Conservation (phyloP, 495 filamentous ascomycete genomes). For the Cercophora sp. region DNA sequence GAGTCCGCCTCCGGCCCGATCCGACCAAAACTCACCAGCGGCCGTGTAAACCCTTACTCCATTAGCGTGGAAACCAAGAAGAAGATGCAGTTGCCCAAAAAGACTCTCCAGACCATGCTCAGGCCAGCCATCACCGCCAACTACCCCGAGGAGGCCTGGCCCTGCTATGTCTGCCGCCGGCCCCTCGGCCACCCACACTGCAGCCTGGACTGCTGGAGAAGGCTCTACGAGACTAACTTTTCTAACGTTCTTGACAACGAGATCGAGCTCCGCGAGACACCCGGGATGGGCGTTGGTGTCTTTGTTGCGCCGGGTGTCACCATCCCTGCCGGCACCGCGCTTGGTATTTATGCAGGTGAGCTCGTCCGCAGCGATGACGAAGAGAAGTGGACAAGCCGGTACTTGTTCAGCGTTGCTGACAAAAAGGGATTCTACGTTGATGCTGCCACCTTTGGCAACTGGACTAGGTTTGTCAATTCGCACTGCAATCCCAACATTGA, state of each 20-base stretch:
- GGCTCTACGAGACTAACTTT: background rate
- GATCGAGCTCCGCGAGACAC: background rate
- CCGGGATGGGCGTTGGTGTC: background rate
- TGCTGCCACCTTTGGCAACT: slow-evolving; percentile 16
- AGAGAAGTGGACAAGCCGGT: background rate
- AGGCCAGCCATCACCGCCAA: too few species aligned
- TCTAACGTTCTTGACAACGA: background rate
- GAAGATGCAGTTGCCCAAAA: too few species aligned
- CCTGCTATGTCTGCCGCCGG: too few species aligned
- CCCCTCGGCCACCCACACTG: too few species aligned
- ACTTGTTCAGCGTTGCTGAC: background rate
- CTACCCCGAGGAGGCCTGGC: too few species aligned
- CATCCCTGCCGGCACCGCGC: background rate
- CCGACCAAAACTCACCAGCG: too few species aligned
- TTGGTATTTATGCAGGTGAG: background rate
- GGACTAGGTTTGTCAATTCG: slow-evolving; percentile 27
- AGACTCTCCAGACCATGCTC: too few species aligned
- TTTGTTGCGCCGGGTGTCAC: background rate
- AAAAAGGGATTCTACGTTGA: slow-evolving; percentile 7
- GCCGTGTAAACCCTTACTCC: too few species aligned
- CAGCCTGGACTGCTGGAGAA: background rate
- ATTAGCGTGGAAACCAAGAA: too few species aligned
- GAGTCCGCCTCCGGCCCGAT: too few species aligned
- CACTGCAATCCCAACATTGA: slow-evolving; percentile 19
- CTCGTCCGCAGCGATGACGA: background rate